Conservation (phyloP, 2,329 filamentous ascomycete species). For the Aspergillus spinulosporus region DNA sequence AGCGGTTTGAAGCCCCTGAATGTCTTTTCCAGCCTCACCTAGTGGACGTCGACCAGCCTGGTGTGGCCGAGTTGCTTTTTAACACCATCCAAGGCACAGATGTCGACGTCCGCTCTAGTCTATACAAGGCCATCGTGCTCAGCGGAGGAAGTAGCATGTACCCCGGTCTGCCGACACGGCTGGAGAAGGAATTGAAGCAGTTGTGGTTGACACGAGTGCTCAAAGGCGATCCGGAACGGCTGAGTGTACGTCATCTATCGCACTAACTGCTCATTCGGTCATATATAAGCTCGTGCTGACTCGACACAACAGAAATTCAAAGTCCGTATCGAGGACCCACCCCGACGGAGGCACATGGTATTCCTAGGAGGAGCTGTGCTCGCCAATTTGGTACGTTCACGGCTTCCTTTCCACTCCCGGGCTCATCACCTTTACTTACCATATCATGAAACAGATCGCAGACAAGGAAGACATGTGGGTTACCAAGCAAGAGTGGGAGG, state of each 20-base stretch:
- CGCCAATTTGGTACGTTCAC: constrained; percentile 73
- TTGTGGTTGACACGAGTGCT: constrained; percentile 93
- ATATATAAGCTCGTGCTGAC: neutral
- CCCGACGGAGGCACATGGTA: constrained; percentile 97
- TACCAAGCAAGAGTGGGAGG: constrained; percentile 93
- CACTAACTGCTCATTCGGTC: neutral
- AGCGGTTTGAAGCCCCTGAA: constrained; percentile 96
- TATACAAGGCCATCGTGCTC: constrained; percentile 97
- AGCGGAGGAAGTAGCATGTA: constrained; percentile 99
- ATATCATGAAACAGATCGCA: constrained; percentile 64
- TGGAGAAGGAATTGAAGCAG: constrained; percentile 99
- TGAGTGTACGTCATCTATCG: constrained; percentile 58
- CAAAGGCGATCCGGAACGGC: constrained; percentile 83
- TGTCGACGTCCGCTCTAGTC: constrained; percentile 86
- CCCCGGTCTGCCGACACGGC: constrained; percentile 84
- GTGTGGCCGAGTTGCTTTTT: constrained; percentile 96
- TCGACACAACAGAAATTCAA: constrained; percentile 77
- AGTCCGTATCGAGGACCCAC: constrained; percentile 97
- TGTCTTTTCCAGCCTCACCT: constrained; percentile 98
- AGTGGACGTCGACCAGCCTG: constrained; percentile 94
- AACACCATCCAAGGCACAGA: constrained; percentile 97
- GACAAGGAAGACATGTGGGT: constrained; percentile 99
- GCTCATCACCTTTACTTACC: constrained; percentile 10
- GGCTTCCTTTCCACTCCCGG: neutral
- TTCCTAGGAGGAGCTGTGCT: constrained; percentile 95